A percentile compares a stretch with the other conserved stretches of the same genome.
phyloP scores from a whole-genome alignment of 2,329 filamentous ascomycete species.

The Colletotrichum gloeosporioides region DNA sequence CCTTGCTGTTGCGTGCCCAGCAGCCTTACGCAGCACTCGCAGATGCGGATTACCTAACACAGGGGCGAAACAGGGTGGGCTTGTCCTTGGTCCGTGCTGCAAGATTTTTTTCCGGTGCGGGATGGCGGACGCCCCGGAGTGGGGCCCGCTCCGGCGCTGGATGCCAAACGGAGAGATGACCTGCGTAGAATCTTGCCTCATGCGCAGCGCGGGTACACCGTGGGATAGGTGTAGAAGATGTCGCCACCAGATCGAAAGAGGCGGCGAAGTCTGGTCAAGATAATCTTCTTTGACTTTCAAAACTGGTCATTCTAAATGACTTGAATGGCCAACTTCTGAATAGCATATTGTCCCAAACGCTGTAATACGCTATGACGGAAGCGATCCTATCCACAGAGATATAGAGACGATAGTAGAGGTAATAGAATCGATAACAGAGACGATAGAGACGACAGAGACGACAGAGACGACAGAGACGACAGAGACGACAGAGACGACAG shows the following conservation, averaged over 20 bases:
- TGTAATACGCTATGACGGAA: too few relatives aligned
- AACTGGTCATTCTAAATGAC: neutral
- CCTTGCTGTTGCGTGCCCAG: neutral
- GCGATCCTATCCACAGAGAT: too few relatives aligned
- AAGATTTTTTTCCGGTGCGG: neutral
- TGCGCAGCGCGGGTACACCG: neutral
- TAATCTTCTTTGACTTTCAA: neutral
- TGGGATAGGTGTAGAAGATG: too few relatives aligned
- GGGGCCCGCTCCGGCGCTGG: neutral
- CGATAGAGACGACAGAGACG: too few relatives aligned
- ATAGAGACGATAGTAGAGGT: too few relatives aligned
- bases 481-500: too few relatives aligned
- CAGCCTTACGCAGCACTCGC: neutral
- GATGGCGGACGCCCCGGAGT: neutral
- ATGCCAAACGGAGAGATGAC: neutral
- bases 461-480: too few relatives aligned
- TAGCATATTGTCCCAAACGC: too few relatives aligned
- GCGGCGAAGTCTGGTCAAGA: neutral
- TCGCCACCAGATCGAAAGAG: neutral
- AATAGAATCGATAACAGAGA: too few relatives aligned
- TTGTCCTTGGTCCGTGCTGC: neutral
- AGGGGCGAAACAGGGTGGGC: neutral
- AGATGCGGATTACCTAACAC: neutral
- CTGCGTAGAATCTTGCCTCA: neutral
- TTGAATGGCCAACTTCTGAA: neutral